These are phyloP conservation scores for Oxytropis ochrocephala DNA, from an alignment of 306 rosid species.

Conservation along the genomic window DNA sequence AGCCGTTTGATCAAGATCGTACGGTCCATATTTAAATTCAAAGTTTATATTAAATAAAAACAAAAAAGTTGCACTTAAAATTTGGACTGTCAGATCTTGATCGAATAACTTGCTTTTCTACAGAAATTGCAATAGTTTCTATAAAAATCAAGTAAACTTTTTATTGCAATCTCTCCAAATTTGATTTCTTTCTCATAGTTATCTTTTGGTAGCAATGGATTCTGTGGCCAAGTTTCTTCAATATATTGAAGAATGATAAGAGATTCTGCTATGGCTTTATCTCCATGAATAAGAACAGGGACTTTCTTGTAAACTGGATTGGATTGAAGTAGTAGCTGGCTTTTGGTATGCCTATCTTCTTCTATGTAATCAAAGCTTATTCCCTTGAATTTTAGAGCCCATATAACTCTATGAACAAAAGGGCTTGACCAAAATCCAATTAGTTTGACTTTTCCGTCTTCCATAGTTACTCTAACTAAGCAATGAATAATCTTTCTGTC, in stretches of 20 bases:
- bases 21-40: no score
- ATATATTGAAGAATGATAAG: constrained; percentile 38
- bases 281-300: constrained; percentile 44
- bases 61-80: no score
- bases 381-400: constrained; percentile 42
- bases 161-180: constrained; percentile 41
- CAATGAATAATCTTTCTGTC: background rate
- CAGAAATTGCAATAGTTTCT: no score
- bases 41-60: no score
- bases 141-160: no score
- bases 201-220: constrained; percentile 37
- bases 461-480: constrained; percentile 20
- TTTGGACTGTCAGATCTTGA: no score
- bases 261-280: constrained; percentile 35
- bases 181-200: constrained; percentile 38
- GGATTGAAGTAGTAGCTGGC: constrained; percentile 30
- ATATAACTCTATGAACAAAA: constrained; percentile 33
- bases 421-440: constrained; percentile 48
- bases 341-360: constrained; percentile 25
- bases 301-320: constrained; percentile 46
- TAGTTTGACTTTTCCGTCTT: constrained; percentile 30
- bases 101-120: no score
- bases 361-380: constrained; percentile 40
- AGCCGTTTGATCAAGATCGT: no score
- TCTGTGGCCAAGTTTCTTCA: constrained; percentile 45